Percentiles rank a stretch among this genome's conserved stretches.
phyloP scores from a whole-genome alignment of 2,329 filamentous ascomycete genomes.

The Remersonia thermophila region DNA sequence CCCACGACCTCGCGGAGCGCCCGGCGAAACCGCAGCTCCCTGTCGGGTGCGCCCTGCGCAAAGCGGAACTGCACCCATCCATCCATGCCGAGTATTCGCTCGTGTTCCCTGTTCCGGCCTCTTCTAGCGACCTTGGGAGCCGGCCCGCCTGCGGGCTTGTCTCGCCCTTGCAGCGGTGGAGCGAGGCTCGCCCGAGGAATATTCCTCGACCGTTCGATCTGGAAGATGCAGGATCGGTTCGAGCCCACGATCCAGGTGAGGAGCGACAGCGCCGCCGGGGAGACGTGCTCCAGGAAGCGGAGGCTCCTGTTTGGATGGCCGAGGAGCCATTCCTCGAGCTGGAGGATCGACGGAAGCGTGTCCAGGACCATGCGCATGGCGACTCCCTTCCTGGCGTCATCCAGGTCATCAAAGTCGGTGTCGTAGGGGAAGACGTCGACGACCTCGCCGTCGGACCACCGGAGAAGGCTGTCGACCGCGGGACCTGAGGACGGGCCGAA shows the following conservation, averaged over 20 bases:
- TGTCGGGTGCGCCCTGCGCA: conserved; percentile 77
- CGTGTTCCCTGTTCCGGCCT: conserved; percentile 25
- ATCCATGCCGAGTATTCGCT: conserved; percentile 50
- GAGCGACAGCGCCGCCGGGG: conserved; percentile 52
- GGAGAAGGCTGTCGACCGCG: background rate
- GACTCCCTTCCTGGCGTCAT: conserved; percentile 31
- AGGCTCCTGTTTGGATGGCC: conserved; percentile 28
- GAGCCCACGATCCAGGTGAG: conserved; percentile 84
- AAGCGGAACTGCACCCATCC: conserved; percentile 74
- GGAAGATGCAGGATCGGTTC: conserved; percentile 74
- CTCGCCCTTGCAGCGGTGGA: background rate
- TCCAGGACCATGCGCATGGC: conserved; percentile 42
- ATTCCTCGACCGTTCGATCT: conserved; percentile 39
- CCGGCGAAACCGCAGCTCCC: conserved; percentile 61
- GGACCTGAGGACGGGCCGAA: too few relatives aligned
- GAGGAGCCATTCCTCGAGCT: conserved; percentile 42
- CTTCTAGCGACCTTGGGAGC: background rate
- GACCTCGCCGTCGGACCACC: background rate
- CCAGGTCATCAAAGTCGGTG: conserved; percentile 45
- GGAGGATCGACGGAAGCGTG: conserved; percentile 46
- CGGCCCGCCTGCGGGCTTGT: background rate
- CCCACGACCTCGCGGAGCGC: conserved; percentile 39
- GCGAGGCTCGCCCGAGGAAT: background rate
- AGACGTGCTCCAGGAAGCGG: conserved; percentile 39
- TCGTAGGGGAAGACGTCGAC: conserved; percentile 32